phyloP scores from a whole-genome alignment of 2,329 filamentous ascomycete species.

The Cladosporium sp. region DNA sequence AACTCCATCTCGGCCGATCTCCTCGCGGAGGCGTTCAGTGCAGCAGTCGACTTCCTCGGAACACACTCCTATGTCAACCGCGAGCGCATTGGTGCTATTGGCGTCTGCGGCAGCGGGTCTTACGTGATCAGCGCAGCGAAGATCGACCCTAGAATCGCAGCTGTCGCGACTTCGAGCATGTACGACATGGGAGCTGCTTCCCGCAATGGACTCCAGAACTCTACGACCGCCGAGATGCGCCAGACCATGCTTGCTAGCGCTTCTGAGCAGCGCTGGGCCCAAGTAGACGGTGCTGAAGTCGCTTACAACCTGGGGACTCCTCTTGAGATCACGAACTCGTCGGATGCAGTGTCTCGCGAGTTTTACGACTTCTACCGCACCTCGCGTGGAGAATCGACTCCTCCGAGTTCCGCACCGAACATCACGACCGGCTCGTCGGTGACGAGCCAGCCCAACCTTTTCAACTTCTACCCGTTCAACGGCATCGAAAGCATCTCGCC shows the following conservation, averaged over 20 bases:
- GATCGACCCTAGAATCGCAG: slow-evolving; percentile 16
- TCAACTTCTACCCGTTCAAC: slow-evolving; percentile 21
- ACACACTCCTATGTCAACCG: slow-evolving; percentile 6
- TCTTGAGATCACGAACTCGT: slow-evolving; percentile 12
- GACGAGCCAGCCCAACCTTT: slow-evolving; percentile 13
- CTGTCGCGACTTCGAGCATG: slow-evolving; percentile 19
- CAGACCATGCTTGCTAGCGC: neutral
- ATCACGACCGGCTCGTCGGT: slow-evolving; percentile 10
- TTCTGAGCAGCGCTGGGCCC: neutral
- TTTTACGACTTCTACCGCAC: slow-evolving; percentile 21
- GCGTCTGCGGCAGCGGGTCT: slow-evolving; percentile 18
- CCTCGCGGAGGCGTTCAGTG: slow-evolving; percentile 17
- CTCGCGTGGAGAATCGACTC: slow-evolving; percentile 15
- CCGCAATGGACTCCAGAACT: slow-evolving; percentile 17
- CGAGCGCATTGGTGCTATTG: slow-evolving; percentile 17
- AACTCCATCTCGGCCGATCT: slow-evolving; percentile 16
- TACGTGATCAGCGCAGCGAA: slow-evolving; percentile 19
- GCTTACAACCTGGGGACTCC: slow-evolving; percentile 10
- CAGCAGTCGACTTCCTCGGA: slow-evolving; percentile 18
- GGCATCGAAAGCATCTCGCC: slow-evolving; percentile 20
- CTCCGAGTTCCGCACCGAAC: slow-evolving; percentile 13
- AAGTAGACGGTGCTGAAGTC: neutral
- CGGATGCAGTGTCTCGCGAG: slow-evolving; percentile 5
- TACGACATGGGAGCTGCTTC: slow-evolving; percentile 19
- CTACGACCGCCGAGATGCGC: slow-evolving; percentile 1